Base-by-base conservation (phyloP, 306 rosid species). In the Pyrus communis region DNA sequence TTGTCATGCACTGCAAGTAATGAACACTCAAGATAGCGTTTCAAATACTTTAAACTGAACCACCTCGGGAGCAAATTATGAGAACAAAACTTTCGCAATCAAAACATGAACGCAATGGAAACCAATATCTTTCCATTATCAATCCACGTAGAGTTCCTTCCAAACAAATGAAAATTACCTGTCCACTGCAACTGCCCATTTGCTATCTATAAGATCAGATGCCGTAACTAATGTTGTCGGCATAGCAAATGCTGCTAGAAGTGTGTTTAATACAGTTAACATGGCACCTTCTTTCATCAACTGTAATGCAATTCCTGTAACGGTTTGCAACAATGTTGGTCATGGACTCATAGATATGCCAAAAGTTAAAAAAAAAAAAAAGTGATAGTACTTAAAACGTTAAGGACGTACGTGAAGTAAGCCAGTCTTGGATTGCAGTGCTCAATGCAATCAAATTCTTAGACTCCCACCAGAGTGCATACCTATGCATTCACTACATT, bases 261-360 rank as follows among this genome's bases (percentile, higher is more conserved):
- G 89, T 73, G 92, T 18, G 84, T 84, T 80, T 78, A 88, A 76
- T 11, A 90, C 87, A 71, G 96, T 90, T 82, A 69, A 2, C 96
- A 88, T 90, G 69, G 96, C 96, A 73, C 96, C 96, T 57, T 78
- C 74, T 81, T 66, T 81, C 91, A 90, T 86, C 81, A 90, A 76
- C 82, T 80, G 66, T 7, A 42, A 1, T 19, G 72, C 75, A 80
- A 88, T 45, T 60, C 61, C 96, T 90, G 81, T 75, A 79, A 74
- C 27, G 14, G 19, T 71, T 65, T 61, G 55, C 70, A 70, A 55
- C 80, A 60, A 11, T 80, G 54, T 67, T 72, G 78, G 77, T 70
- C 42, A 6, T 30, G 13, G 11, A 45, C 19, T 31, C 75, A 19
- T 64, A 77, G 67, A 78, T 46, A 73, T 74, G 70, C 57, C 59